A percentile compares a stretch with the other conserved stretches of the same genome.
phyloP scores from a whole-genome alignment of 1,139 yeast species.

The Yamadazyma epiphylla region DNA sequence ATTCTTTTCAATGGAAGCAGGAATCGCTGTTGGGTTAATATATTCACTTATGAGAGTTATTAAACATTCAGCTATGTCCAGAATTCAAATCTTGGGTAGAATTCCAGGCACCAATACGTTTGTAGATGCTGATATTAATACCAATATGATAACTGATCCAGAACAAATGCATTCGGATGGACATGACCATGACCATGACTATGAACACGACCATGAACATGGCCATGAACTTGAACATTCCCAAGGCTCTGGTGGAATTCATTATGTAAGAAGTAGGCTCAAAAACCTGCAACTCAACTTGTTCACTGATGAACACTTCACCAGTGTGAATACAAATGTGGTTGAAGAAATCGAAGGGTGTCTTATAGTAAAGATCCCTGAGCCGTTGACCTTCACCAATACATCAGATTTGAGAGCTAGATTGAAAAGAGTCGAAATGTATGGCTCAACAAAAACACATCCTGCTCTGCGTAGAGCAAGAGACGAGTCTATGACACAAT shows the following conservation, averaged over 20 bases:
- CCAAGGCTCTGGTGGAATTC: neutral
- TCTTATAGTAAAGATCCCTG: conserved; percentile 82
- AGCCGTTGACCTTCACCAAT: conserved; percentile 90
- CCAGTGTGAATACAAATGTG: conserved; percentile 33
- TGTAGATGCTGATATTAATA: conserved; percentile 67
- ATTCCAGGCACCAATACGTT: conserved; percentile 74
- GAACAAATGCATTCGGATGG: conserved; percentile 1
- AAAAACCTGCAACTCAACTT: conserved; percentile 21
- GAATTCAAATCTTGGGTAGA: conserved; percentile 86
- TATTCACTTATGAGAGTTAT: conserved; percentile 79
- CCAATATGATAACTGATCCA: conserved; percentile 7
- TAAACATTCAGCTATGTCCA: conserved; percentile 78
- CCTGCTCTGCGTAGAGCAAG: conserved; percentile 70
- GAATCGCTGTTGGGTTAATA: conserved; percentile 80
- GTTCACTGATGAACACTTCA: conserved; percentile 35
- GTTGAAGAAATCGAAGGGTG: conserved; percentile 83
- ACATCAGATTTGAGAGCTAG: conserved; percentile 78
- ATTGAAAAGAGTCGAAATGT: conserved; percentile 71
- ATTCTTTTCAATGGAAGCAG: conserved; percentile 83
- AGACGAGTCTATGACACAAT: conserved; percentile 51
- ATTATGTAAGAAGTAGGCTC: neutral
- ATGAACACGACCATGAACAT: too few relatives aligned
- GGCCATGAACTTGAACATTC: neutral
- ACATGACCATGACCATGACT: too few relatives aligned
- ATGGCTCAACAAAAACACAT: conserved; percentile 80